phyloP scores from a whole-genome alignment of 163 green algal species.

The Smithsoniella earleae region DNA sequence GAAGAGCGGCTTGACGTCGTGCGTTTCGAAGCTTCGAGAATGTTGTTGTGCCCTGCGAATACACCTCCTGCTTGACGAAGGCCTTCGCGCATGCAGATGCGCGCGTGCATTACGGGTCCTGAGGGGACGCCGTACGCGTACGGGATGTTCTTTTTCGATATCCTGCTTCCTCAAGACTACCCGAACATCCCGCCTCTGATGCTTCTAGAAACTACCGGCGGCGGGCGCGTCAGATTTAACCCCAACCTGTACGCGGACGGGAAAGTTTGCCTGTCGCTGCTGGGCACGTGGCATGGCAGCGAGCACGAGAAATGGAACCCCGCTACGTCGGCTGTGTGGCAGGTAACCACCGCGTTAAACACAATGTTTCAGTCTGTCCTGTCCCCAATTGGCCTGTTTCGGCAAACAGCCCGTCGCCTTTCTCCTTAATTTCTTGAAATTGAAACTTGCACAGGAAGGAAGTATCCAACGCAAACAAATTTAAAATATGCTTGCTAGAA shows the following conservation, averaged over 20 bases:
- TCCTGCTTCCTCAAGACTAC: conserved; percentile 71
- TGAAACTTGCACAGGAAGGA: too few relatives aligned
- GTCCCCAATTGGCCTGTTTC: too few relatives aligned
- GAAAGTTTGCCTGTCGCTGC: conserved; percentile 79
- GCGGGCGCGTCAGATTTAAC: conserved; percentile 65
- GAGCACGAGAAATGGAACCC: conserved; percentile 71
- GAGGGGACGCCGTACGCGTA: conserved; percentile 34
- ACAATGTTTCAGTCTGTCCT: too few relatives aligned
- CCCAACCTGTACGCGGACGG: conserved; percentile 78
- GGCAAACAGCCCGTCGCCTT: too few relatives aligned
- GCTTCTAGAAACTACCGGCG: conserved; percentile 62
- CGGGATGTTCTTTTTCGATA: conserved; percentile 75
- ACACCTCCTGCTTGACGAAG: not conserved
- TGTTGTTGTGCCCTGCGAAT: too few relatives aligned
- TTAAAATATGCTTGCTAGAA: too few relatives aligned
- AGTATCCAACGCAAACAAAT: too few relatives aligned
- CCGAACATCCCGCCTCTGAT: conserved; percentile 58
- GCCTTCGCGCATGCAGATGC: conserved; percentile 37
- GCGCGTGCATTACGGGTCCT: conserved; percentile 55
- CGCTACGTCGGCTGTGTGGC: conserved; percentile 51
- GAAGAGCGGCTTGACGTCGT: conserved; percentile 56
- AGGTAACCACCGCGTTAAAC: too few relatives aligned
- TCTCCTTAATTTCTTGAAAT: too few relatives aligned
- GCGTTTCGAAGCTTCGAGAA: too few relatives aligned
- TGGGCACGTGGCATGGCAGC: conserved; percentile 73